Evolutionary conservation across 2,329 filamentous ascomycete genomes (phyloP), one percentile per base, ranked within the genome.

Genomic region (Diaporthe ilicicola): DNA sequence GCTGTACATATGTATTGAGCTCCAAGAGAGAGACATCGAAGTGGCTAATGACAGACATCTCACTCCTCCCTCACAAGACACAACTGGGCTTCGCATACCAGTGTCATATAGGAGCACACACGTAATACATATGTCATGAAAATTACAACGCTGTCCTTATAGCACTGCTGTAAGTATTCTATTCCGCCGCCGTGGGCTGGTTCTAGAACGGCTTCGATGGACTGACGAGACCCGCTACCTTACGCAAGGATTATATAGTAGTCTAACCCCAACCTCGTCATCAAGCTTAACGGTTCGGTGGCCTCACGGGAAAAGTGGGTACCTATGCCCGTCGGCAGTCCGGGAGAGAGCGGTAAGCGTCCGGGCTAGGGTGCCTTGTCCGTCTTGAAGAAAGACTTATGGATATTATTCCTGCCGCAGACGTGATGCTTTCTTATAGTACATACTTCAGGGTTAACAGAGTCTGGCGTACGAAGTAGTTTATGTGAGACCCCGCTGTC

Each of bases 281-380:
- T 53, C 29, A 39, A n/a, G 2, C n/a, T 22, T 12, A 24, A 5
- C n/a, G 9, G 27, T 32, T 42, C 65, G 39, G 65, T 32, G 29
- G 12, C n/a, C 4, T 10, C 32, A 51, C 70, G 51, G 51, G 50
- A 69, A 70, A 66, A 61, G 51, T 55, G 51, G 67, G 42, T 48
- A 70, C 44, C 27, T 19, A 3, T 22, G 42, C 27, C 37, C 39
- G 51, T 19, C 56, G 51, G 66, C 17, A n/a, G 48, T 10, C 51
- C 64, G 56, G 55, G 15, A 39, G 55, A 17, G 15, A 61, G 34
- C 64, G 51, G 48, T 54, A 17, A 64, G n/a, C 29, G 27, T 50
- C 53, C 46, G 53, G 64, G 24, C 69, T 48, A 53, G 44, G 37
- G 29, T 61, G 19, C 32, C 46, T 48, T 68, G 53, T 37, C 53